Base-by-base conservation (phyloP, 1,284 basidiomycete species). In the Cryptococcus sp. region DNA sequence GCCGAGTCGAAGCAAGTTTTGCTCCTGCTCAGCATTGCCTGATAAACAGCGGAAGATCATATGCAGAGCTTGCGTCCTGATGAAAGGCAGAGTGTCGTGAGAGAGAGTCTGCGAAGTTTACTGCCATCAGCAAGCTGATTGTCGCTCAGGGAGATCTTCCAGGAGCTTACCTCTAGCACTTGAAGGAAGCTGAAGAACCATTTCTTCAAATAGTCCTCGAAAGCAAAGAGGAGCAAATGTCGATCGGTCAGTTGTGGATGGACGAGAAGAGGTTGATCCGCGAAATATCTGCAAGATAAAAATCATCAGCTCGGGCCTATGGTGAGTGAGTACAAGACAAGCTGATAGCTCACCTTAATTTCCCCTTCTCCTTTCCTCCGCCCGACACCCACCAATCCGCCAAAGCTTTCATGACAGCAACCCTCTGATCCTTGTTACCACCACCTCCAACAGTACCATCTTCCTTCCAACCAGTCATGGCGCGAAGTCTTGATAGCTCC, bases 321-420 rank as follows among this genome's bases (percentile, higher is more conserved):
- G 22, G 7, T 20, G 15, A 39, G 16, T 1, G 15, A 17, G 10
- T 34, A 10, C 23, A 41, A 19, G 19, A 26, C 38, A n/a, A 19
- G 45, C 22, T 45, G 22, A 26, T 17, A 17, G 79, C 85, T 63
- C 72, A 95, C 86, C 84, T 88, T 39, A 99, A 83, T 73, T 97
- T 97, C 40, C 76, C 76, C 1, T 53, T 58, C 86, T 81, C 69
- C 83, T 84, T 22, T 85, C 86, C 88, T 23, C 92, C 91, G 23
- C 93, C 92, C 19, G 91, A 92, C 34, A 89, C 86, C 89, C 94
- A 95, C 95, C 95, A 98, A 83, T 99, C 95, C 29, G 91, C 88
- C 52, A 99, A 83, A 53, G 93, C 94, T 43, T 94, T 82, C 50
- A 95, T 79, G 0, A 94, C 93, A 62, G 94, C 92, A 56, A 96